These are phyloP conservation scores for Avicennia marina DNA, from an alignment of 257 asterid genomes.

Conservation along the genomic window DNA sequence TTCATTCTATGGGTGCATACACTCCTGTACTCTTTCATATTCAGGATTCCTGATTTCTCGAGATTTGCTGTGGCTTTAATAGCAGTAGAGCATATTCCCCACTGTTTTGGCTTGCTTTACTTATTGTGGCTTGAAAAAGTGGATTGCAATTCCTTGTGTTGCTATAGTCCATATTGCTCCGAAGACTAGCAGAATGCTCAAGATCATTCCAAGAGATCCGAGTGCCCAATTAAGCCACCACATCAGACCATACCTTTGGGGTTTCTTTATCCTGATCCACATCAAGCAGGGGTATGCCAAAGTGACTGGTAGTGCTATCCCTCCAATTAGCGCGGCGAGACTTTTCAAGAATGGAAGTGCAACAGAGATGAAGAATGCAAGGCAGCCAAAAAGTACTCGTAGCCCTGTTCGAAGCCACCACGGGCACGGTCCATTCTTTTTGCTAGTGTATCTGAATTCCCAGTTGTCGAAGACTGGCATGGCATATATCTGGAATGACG, in stretches of 20 bases:
- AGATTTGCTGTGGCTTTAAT: not conserved
- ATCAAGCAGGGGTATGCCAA: conserved; percentile 86
- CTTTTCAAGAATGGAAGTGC: conserved; percentile 76
- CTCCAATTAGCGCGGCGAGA: conserved; percentile 76
- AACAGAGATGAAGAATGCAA: conserved; percentile 68
- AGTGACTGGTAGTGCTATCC: conserved; percentile 72
- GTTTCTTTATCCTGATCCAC: conserved; percentile 71
- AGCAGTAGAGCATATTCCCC: not conserved
- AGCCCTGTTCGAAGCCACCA: conserved; percentile 66
- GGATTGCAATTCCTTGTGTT: conserved; percentile 57
- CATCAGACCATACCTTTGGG: conserved; percentile 36
- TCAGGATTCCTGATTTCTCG: not conserved
- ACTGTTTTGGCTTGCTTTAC: not conserved
- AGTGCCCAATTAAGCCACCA: conserved; percentile 78
- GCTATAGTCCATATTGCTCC: conserved; percentile 77
- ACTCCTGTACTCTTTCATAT: too few species aligned
- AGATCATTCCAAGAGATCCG: conserved; percentile 58
- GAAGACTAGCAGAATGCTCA: conserved; percentile 53
- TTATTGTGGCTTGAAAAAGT: conserved; percentile 71
- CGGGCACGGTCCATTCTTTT: conserved; percentile 62
- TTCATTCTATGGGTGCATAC: not conserved
- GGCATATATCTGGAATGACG: conserved; percentile 89
- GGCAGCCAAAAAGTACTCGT: conserved; percentile 67
- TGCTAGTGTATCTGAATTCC: conserved; percentile 79
- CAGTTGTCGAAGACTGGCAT: conserved; percentile 91